Evolutionary conservation across 495 filamentous ascomycete genomes (phyloP), one percentile per base, ranked within the genome.

Genomic region (Talaromyces proteolyticus): DNA sequence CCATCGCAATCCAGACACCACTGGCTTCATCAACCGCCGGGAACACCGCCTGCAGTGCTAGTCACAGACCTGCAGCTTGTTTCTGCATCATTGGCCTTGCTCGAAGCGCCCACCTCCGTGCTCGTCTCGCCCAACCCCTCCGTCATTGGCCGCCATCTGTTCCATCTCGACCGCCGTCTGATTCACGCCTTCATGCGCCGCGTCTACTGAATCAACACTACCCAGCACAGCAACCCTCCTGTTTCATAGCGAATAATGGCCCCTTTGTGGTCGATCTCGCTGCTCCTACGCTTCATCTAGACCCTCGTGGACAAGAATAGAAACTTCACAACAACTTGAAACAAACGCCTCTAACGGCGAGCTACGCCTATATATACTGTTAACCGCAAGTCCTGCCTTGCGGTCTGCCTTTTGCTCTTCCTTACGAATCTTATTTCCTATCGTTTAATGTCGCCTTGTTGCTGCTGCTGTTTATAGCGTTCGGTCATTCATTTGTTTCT

Each of bases 401-500:
- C 21, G 20, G 11, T 39, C 41, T 46, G 14, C n/a, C 42, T 52
- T 34, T 18, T 4, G 26, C 24, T 49, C 37, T 49, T 18, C 39
- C 39, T 51, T 22, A 25, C 42, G 18, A n/a, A 42, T 19, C 16
- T 20, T 22, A 29, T 52, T 21, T 6, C n/a, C 23, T 42, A 37
- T 47, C 44, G 17, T 55, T 44, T 48, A 50, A 29, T 39, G 39
- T 25, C 38, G 14, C 7, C 41, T 41, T 55, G 42, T 47, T 21
- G 17, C 25, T 37, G 14, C 49, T 46, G 42, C 24, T 59, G 46
- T 51, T 47, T 47, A 17, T 51, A 26, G 17, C 36, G 18, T 53
- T 55, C 50, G 3, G 40, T 42, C 48, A 40, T 38, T 42, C 54
- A 55, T 47, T 52, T 61, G 57, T 11, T 53, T 36, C 44, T 57